These are phyloP conservation scores for Spirogloea muscicola DNA, from an alignment of 139 green algal genomes.

Conservation along the genomic window DNA sequence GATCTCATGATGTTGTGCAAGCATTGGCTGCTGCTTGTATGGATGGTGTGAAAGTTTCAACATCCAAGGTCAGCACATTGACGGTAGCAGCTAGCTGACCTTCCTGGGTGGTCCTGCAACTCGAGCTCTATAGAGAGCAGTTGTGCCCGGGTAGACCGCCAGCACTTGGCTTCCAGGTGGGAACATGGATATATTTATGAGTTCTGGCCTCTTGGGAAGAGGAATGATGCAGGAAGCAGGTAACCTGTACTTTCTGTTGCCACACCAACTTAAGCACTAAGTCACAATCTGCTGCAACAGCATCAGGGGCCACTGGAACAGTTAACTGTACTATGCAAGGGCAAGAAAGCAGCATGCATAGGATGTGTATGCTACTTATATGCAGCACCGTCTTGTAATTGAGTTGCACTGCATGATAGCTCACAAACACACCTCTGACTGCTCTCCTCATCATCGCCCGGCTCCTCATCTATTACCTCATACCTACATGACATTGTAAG, in stretches of 20 bases:
- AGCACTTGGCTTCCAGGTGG: constrained; percentile 23
- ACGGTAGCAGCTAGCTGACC: constrained; percentile 8
- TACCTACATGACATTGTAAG: no score
- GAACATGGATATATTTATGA: constrained; percentile 9
- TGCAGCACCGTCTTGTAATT: no score
- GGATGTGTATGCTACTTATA: no score
- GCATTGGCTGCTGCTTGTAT: no score
- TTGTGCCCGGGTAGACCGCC: constrained; percentile 46
- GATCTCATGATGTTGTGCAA: no score
- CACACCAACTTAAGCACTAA: no score
- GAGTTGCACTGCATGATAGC: no score
- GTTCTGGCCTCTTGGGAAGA: constrained; percentile 27
- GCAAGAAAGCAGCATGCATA: no score
- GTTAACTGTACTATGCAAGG: no score
- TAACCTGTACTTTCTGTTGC: constrained; percentile 30
- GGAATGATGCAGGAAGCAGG: constrained; percentile 39
- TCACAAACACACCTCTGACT: no score
- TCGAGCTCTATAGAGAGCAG: constrained; percentile 39
- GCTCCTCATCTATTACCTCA: constrained; percentile 42
- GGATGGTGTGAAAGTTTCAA: background rate
- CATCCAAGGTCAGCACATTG: background rate
- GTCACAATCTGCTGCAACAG: background rate
- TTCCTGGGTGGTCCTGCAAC: constrained; percentile 33
- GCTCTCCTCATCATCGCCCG: constrained; percentile 36
- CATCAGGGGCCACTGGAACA: no score